phyloP scores from a whole-genome alignment of 495 filamentous ascomycete genomes.

The Neurospora sp. region DNA sequence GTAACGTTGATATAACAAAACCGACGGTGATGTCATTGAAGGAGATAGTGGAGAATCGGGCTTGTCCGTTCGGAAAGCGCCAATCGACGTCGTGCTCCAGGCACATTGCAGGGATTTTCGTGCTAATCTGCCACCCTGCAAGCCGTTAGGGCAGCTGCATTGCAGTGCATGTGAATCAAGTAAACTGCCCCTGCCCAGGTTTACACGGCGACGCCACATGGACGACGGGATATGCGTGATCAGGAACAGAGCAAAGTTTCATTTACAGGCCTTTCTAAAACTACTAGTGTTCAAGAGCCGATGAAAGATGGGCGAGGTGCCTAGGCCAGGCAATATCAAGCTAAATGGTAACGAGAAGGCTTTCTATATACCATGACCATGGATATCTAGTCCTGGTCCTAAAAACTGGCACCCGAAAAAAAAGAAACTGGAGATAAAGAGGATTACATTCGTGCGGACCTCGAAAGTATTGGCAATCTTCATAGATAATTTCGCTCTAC shows the following conservation, averaged over 20 bases:
- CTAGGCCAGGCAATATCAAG: background rate
- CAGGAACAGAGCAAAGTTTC: background rate
- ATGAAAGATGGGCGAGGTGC: background rate
- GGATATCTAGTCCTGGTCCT: no score
- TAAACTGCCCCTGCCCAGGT: background rate
- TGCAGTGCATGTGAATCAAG: background rate
- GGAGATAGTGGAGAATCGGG: background rate
- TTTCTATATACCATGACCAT: no score
- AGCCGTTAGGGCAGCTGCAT: background rate
- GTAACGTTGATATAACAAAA: background rate
- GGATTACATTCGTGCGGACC: background rate
- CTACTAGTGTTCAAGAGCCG: background rate
- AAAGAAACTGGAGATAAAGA: background rate
- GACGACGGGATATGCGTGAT: background rate
- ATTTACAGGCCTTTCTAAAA: background rate
- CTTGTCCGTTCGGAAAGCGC: background rate
- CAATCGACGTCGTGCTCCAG: background rate
- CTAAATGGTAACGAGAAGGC: background rate
- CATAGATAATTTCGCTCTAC: background rate
- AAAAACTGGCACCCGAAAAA: background rate
- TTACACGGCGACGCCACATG: background rate
- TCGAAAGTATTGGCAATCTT: background rate
- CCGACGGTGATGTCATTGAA: constrained; percentile 9
- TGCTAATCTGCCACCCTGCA: background rate
- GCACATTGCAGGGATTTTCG: background rate